phyloP scores from a whole-genome alignment of 2,329 filamentous ascomycete genomes.

The Pseudocercospora cruenta region DNA sequence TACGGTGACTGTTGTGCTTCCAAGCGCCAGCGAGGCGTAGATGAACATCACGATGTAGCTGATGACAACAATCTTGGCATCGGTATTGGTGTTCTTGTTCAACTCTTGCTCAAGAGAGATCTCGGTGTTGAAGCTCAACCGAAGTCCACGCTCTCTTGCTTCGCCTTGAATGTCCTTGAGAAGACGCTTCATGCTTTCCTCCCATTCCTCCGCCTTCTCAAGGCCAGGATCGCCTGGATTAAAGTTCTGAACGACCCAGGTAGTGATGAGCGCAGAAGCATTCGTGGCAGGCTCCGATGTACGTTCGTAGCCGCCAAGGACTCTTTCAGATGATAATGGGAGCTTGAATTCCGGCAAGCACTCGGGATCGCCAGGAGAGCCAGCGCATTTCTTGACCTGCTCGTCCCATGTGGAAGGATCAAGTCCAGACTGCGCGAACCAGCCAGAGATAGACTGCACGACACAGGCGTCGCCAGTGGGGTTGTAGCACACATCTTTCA shows the following conservation, averaged over 20 bases:
- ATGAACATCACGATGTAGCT: conserved; percentile 99
- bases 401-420: conserved; percentile 71
- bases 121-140: conserved; percentile 93
- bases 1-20: conserved; percentile 80
- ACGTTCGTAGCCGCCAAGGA: conserved; percentile 78
- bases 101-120: conserved; percentile 93
- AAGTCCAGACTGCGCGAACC: conserved; percentile 65
- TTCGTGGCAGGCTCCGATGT: conserved; percentile 63
- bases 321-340: conserved; percentile 80
- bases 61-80: conserved; percentile 93
- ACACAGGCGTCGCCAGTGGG: conserved; percentile 88
- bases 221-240: conserved; percentile 73
- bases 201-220: conserved; percentile 83
- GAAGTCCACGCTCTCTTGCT: conserved; percentile 74
- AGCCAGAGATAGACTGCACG: conserved; percentile 88
- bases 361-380: conserved; percentile 60
- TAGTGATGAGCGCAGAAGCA: conserved; percentile 80
- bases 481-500: conserved; percentile 91
- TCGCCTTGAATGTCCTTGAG: conserved; percentile 80
- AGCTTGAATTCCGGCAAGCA: conserved; percentile 90
- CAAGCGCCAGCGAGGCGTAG: conserved; percentile 90
- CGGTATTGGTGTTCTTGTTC: conserved; percentile 97
- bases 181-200: conserved; percentile 73
- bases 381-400: conserved; percentile 72
- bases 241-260: conserved; percentile 92